Conservation (phyloP, 2,329 filamentous ascomycete genomes). For the Orbilia blumenaviensis region DNA sequence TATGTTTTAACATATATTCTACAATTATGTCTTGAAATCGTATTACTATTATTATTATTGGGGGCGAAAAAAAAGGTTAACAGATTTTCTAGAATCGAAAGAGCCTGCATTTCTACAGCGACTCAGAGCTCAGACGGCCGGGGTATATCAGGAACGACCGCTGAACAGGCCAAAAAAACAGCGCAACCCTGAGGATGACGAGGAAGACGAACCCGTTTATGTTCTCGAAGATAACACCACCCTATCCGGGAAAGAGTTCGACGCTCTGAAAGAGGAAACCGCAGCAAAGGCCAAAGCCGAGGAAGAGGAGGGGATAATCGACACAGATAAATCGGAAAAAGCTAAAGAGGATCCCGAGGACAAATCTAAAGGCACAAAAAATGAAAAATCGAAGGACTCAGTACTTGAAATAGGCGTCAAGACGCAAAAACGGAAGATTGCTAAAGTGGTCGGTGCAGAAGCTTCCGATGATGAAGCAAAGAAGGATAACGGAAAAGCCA, state of each 20-base stretch:
- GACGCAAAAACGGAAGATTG: conserved; percentile 44
- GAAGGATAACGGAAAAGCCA: conserved; percentile 23
- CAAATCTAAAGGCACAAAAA: conserved; percentile 57
- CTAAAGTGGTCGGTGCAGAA: conserved; percentile 52
- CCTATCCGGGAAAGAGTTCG: conserved; percentile 65
- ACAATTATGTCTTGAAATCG: too few species aligned
- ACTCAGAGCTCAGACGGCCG: conserved; percentile 58
- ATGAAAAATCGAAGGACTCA: conserved; percentile 55
- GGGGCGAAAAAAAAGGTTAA: neutral
- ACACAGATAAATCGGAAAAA: conserved; percentile 35
- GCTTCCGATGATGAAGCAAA: conserved; percentile 22
- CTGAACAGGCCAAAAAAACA: conserved; percentile 63
- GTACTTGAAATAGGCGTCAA: conserved; percentile 55
- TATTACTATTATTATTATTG: too few species aligned
- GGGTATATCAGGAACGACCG: conserved; percentile 65
- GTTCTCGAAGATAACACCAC: conserved; percentile 76
- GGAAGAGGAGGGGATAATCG: conserved; percentile 54
- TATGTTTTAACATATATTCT: conserved; percentile 24
- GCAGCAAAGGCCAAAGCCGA: conserved; percentile 57
- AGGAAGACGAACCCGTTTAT: conserved; percentile 78
- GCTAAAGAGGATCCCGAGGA: conserved; percentile 55
- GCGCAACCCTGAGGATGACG: conserved; percentile 71
- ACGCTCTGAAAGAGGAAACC: conserved; percentile 60
- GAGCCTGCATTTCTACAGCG: conserved; percentile 56
- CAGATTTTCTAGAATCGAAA: conserved; percentile 55